Conservation (phyloP, 177 flowering plant genomes). For the Vitis hybrid region DNA sequence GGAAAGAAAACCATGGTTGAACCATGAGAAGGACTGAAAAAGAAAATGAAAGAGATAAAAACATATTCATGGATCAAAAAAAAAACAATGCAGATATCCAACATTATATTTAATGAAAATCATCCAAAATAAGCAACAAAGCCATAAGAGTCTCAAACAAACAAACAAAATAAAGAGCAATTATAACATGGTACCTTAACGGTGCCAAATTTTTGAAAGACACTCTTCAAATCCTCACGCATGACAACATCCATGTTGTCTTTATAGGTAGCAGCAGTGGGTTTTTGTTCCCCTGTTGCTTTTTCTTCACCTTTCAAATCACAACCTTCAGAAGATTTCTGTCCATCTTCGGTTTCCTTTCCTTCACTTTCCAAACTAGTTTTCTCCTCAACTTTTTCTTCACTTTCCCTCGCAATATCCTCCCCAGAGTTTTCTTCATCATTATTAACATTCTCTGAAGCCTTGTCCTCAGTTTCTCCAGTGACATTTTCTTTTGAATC, state of each 20-base stretch:
- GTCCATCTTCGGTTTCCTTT: conserved; percentile 35
- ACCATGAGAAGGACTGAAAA: too few species aligned
- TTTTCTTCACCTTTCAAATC: conserved; percentile 31
- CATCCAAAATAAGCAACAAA: neutral
- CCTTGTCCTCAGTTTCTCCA: conserved; percentile 25
- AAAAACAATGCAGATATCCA: neutral
- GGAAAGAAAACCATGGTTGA: too few species aligned
- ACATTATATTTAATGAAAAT: neutral
- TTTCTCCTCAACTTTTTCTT: conserved; percentile 29
- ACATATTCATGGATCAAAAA: too few species aligned
- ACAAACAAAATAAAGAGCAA: neutral
- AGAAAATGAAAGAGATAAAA: too few species aligned
- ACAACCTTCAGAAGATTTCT: conserved; percentile 35
- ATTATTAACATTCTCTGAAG: conserved; percentile 23
- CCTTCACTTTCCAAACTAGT: conserved; percentile 26
- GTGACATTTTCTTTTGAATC: conserved; percentile 23
- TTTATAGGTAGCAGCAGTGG: conserved; percentile 28
- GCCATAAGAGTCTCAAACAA: neutral
- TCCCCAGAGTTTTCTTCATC: conserved; percentile 24
- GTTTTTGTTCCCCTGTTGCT: conserved; percentile 26
- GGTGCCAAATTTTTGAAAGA: conserved; percentile 69
- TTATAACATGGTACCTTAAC: conserved; percentile 61
- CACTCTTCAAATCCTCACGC: conserved; percentile 82
- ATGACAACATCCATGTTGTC: conserved; percentile 61
- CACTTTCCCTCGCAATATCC: conserved; percentile 18